Evolutionary conservation across 441 rosid species (phyloP).

Genomic region (Biscutella laevigata): DNA sequence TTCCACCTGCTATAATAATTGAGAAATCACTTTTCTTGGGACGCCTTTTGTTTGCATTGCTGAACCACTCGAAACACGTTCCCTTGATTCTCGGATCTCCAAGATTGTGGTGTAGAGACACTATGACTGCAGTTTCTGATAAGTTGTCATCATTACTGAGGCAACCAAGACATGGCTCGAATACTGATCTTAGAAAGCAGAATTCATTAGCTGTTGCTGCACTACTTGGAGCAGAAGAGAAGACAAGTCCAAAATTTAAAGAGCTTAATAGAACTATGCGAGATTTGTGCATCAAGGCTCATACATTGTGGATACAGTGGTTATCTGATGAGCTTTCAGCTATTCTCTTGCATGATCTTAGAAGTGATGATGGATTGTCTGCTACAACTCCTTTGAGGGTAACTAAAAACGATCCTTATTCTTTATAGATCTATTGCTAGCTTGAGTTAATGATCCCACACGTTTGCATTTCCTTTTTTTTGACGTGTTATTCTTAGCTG

Average conservation of each 20-base stretch:
- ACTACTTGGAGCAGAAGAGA: constrained; percentile 78
- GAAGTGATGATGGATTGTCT: constrained; percentile 73
- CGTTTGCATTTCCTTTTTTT: constrained; percentile 11
- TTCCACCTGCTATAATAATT: constrained; percentile 52
- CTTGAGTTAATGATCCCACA: no score
- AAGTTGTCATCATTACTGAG: constrained; percentile 56
- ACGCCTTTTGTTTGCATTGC: constrained; percentile 81
- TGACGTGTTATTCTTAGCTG: not conserved
- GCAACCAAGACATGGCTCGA: constrained; percentile 44
- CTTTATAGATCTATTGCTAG: no score
- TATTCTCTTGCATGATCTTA: constrained; percentile 63
- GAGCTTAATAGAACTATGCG: constrained; percentile 50
- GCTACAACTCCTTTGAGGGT: constrained; percentile 77
- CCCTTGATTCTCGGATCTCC: constrained; percentile 88
- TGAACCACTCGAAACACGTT: constrained; percentile 73
- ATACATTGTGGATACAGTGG: constrained; percentile 88
- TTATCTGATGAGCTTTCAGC: constrained; percentile 70
- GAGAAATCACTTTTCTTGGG: constrained; percentile 91
- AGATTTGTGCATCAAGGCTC: constrained; percentile 80
- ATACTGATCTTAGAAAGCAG: constrained; percentile 55
- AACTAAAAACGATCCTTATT: constrained; percentile 17
- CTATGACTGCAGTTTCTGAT: constrained; percentile 49
- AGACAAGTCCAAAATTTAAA: constrained; percentile 66
- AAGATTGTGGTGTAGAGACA: constrained; percentile 81
- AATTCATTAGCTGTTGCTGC: constrained; percentile 73